phyloP scores from a whole-genome alignment of 2,329 filamentous ascomycete species.

The Sporothrix sp. region DNA sequence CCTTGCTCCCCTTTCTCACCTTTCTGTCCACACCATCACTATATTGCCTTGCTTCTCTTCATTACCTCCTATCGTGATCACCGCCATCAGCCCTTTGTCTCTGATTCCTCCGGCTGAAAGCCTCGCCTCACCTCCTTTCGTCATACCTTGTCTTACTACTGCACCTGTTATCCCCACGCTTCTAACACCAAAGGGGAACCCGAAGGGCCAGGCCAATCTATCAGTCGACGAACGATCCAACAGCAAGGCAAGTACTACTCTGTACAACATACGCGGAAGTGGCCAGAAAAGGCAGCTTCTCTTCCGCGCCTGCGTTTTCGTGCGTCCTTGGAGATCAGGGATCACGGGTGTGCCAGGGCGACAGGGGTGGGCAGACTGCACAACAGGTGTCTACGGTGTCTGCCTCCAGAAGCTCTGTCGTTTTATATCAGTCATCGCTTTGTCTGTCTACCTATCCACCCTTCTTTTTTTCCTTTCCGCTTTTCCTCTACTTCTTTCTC shows the following conservation, averaged over 20 bases:
- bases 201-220: not conserved
- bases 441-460: not conserved
- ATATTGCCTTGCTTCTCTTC: not conserved
- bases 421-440: not conserved
- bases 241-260: not conserved
- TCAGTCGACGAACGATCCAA: not conserved
- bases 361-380: not conserved
- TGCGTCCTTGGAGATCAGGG: not conserved
- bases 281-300: not conserved
- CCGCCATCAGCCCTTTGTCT: too few relatives aligned
- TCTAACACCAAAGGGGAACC: not conserved
- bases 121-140: not conserved
- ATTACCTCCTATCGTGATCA: not conserved
- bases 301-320: not conserved
- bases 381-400: not conserved
- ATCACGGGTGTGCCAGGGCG: not conserved
- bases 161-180: not conserved
- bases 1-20: not conserved
- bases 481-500: not conserved
- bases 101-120: not conserved
- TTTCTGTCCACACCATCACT: not conserved
- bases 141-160: not conserved
- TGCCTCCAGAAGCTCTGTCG: not conserved
- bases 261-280: not conserved
- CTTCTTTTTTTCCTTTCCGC: not conserved